Evolutionary conservation across 257 asterid species (phyloP).

Genomic region (Misopates orontium): DNA sequence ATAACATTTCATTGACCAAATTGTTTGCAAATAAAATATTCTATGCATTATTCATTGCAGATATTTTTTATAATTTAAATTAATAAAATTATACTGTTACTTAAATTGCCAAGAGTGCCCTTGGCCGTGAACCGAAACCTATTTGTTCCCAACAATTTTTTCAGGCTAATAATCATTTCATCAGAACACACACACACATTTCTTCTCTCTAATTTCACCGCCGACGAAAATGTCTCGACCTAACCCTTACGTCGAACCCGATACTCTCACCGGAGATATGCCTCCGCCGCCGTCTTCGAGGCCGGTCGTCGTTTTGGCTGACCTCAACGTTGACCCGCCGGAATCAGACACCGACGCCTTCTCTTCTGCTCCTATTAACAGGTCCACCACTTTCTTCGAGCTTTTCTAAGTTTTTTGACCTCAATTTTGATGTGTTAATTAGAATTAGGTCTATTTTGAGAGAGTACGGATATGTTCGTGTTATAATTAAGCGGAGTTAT

Average conservation of each 20-base stretch:
- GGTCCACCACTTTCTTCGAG: constrained; percentile 33
- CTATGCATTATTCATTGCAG: too few species aligned
- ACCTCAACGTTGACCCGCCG: constrained; percentile 80
- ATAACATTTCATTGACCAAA: too few species aligned
- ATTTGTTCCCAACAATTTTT: constrained; percentile 32
- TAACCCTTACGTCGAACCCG: constrained; percentile 31
- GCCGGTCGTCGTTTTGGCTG: constrained; percentile 57
- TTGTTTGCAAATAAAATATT: too few species aligned
- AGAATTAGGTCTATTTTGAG: constrained; percentile 13
- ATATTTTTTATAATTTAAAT: too few species aligned
- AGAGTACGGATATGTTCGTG: not conserved
- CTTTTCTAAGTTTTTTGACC: not conserved
- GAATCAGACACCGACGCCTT: constrained; percentile 46
- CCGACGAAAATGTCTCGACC: constrained; percentile 38
- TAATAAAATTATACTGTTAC: too few species aligned
- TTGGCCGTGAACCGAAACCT: constrained; percentile 38
- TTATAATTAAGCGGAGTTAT: not conserved
- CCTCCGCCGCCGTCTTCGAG: constrained; percentile 38
- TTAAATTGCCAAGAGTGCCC: constrained; percentile 30
- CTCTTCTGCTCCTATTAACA: constrained; percentile 35
- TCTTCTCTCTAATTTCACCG: constrained; percentile 21
- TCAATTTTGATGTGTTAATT: not conserved
- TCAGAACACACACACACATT: constrained; percentile 6
- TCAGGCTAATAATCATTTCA: not conserved
- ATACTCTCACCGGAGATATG: constrained; percentile 32